Conservation (phyloP, 1,284 basidiomycete species). For the Omphalotus olearius region DNA sequence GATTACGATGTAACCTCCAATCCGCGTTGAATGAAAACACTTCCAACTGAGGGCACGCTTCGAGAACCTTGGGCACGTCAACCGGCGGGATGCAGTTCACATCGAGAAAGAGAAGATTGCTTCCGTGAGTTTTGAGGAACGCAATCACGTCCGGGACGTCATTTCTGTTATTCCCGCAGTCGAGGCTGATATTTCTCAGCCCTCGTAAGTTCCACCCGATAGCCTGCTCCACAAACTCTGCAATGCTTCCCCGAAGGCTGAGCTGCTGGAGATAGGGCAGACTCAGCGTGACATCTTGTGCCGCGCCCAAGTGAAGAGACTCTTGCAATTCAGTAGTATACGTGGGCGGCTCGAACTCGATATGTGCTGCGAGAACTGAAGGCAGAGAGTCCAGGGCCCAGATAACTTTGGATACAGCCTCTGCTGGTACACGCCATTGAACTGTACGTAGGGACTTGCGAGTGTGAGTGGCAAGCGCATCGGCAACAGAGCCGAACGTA, state of each 20-base stretch:
- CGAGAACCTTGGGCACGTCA: constrained; percentile 53
- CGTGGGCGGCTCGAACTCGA: constrained; percentile 43
- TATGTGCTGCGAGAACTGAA: constrained; percentile 44
- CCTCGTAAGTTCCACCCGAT: constrained; percentile 60
- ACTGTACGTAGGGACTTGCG: constrained; percentile 49
- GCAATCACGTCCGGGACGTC: constrained; percentile 55
- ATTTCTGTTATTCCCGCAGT: constrained; percentile 31
- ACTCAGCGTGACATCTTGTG: constrained; percentile 49
- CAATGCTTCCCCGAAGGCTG: constrained; percentile 51
- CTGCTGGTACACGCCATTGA: constrained; percentile 52
- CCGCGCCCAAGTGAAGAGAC: constrained; percentile 47
- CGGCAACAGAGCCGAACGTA: constrained; percentile 56
- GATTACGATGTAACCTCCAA: constrained; percentile 43
- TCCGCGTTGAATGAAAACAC: constrained; percentile 70
- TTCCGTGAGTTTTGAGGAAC: constrained; percentile 57
- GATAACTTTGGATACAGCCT: constrained; percentile 57
- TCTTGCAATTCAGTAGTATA: constrained; percentile 14
- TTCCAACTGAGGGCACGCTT: constrained; percentile 54
- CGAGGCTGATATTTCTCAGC: constrained; percentile 50
- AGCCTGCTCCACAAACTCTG: constrained; percentile 65
- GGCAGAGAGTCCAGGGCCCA: constrained; percentile 61
- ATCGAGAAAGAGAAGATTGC: constrained; percentile 55
- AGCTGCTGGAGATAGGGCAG: constrained; percentile 57
- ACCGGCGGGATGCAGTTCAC: constrained; percentile 52
- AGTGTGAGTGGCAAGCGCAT: constrained; percentile 50